phyloP scores from a whole-genome alignment of 257 asterid species.

The Petrea volubilis region DNA sequence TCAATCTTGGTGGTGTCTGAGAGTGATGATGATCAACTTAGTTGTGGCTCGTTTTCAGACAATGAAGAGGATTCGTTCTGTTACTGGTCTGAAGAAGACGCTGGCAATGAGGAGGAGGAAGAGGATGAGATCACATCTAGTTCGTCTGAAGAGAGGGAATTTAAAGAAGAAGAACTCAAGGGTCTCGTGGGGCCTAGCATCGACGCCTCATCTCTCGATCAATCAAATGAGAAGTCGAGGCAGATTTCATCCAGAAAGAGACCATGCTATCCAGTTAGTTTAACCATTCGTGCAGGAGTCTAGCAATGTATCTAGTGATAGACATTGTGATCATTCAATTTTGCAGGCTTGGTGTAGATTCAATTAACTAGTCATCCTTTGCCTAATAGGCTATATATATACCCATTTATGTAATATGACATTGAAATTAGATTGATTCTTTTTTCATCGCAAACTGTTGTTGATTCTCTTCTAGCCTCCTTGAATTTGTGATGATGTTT shows the following conservation, averaged over 20 bases:
- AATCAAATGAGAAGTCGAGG: constrained; percentile 28
- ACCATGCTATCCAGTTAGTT: constrained; percentile 44
- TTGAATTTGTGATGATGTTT: constrained; percentile 3
- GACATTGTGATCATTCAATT: constrained; percentile 33
- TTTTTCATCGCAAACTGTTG: constrained; percentile 4
- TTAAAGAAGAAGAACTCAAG: constrained; percentile 32
- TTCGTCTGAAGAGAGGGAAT: constrained; percentile 31
- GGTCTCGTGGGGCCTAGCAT: constrained; percentile 8
- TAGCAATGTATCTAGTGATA: constrained; percentile 32
- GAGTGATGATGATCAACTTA: constrained; percentile 43
- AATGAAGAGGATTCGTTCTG: constrained; percentile 40
- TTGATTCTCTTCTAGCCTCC: background rate
- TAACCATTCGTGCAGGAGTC: constrained; percentile 60
- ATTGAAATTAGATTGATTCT: constrained; percentile 32
- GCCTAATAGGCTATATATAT: constrained; percentile 26
- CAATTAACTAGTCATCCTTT: constrained; percentile 25
- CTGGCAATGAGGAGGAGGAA: constrained; percentile 25
- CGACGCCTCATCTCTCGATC: constrained; percentile 28
- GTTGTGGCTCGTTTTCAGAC: constrained; percentile 30
- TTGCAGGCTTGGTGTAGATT: constrained; percentile 17
- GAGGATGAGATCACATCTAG: constrained; percentile 37
- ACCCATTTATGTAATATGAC: constrained; percentile 24
- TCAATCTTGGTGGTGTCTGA: constrained; percentile 51
- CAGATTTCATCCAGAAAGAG: constrained; percentile 30
- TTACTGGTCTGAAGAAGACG: constrained; percentile 60